Evolutionary conservation across 345 rosid genomes (phyloP), one percentile per base, ranked within the genome.

Genomic region (Geranium rotundifolium): DNA sequence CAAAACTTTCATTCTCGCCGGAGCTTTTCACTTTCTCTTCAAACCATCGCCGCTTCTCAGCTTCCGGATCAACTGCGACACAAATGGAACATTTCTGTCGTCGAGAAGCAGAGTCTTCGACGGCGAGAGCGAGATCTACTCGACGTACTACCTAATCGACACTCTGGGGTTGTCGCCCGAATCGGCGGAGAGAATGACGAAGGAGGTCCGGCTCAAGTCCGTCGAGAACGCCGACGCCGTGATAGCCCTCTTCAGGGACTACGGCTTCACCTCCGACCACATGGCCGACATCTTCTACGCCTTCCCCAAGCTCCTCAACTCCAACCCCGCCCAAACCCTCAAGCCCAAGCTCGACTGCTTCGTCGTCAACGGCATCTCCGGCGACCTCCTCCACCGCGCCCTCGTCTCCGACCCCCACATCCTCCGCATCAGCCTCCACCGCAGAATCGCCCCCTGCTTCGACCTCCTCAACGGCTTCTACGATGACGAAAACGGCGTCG

Each of bases 291-390:
- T 67, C 65, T n/a, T 67, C 30, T 10, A 59, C 58, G 14, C 59
- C 14, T 29, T 15, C 50, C 70, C 70, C 58, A 29, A 54, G 2
- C 16, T 61, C 64, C 64, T 67, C 65, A 1, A 13, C 4, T n/a
- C 52, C 18, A 54, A 19, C 8, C 59, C 70, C 56, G 27, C 23
- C 59, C 17, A 31, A 16, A 61, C 8, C 59, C 64, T 67, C 9
- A 61, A 67, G 70, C 70, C 64, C 46, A 67, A 67, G 59, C 64
- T 67, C 58, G 70, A 67, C 19, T 37, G 29, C 7, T 39, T 60
- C 59, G 63, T 29, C 50, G 52, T 8, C 1, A 30, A 50, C 18
- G 70, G 70, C 54, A 34, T 67, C n/a, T 8, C 63, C 20, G 70
- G 70, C 1, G 19, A 16, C 15, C 17, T 41, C 52, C 70, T 67